Evolutionary conservation across 352 stramenopile species (phyloP).

Genomic region (Peronospora tabacina): DNA sequence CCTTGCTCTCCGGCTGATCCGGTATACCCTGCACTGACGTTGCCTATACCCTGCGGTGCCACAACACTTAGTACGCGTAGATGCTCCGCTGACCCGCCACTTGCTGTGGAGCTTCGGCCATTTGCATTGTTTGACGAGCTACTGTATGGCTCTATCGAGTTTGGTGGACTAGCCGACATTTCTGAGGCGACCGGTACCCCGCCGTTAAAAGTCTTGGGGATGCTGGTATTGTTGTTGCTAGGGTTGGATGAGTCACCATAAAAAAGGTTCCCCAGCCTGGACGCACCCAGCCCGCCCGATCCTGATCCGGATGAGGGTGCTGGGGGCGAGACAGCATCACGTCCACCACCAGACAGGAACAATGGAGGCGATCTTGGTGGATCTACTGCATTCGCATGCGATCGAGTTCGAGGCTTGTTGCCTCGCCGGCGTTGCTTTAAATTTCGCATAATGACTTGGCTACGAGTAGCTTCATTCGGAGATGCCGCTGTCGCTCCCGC

Average conservation of each 20-base stretch:
- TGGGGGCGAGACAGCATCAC: slow-evolving; percentile 20
- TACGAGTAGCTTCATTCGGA: slow-evolving; percentile 25
- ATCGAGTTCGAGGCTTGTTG: slow-evolving; percentile 28
- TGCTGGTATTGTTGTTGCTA: slow-evolving; percentile 12
- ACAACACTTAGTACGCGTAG: slow-evolving; percentile 28
- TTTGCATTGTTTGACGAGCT: slow-evolving; percentile 7
- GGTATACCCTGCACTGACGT: slow-evolving; percentile 9
- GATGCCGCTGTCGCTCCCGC: slow-evolving; percentile 10
- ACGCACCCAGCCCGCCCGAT: slow-evolving; percentile 15
- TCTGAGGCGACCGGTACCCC: slow-evolving; percentile 11
- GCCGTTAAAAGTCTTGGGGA: slow-evolving; percentile 6
- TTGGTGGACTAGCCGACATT: slow-evolving; percentile 21
- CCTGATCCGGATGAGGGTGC: slow-evolving; percentile 15
- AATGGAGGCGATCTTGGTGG: slow-evolving; percentile 18
- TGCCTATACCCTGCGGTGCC: slow-evolving; percentile 17
- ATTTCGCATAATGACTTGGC: slow-evolving; percentile 38
- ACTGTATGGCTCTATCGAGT: slow-evolving; percentile 13
- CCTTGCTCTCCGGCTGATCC: slow-evolving; percentile 18
- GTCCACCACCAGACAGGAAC: slow-evolving; percentile 15
- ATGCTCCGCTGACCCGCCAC: slow-evolving; percentile 11
- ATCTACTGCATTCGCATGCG: slow-evolving; percentile 21
- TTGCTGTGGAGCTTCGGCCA: slow-evolving; percentile 19
- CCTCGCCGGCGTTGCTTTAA: slow-evolving; percentile 32
- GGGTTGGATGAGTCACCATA: slow-evolving; percentile 25
- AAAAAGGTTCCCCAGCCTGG: slow-evolving; percentile 39